Evolutionary conservation across 345 rosid genomes (phyloP).

Genomic region (Turritis glabra): DNA sequence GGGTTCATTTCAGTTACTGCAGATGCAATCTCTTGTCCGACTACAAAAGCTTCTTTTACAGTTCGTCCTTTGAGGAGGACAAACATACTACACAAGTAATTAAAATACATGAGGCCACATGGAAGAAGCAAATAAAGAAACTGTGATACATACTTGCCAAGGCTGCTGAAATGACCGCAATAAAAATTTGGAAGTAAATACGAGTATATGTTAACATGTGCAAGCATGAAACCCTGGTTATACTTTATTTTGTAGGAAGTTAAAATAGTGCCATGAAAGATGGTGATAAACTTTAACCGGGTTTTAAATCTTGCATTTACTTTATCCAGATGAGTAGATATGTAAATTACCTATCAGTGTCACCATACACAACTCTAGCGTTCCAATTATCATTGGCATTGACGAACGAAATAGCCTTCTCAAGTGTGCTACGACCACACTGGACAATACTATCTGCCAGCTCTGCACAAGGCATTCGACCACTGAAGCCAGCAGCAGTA

Average conservation of each 20-base stretch:
- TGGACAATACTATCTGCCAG: constrained; percentile 99
- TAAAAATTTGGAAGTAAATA: not conserved
- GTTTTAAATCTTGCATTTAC: not conserved
- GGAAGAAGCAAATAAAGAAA: constrained; percentile 10
- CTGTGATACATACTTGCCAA: not conserved
- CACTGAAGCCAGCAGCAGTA: constrained; percentile 99
- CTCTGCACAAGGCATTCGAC: constrained; percentile 99
- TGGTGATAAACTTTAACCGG: not conserved
- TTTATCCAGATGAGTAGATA: constrained; percentile 10
- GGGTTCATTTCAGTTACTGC: constrained; percentile 89
- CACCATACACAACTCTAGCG: constrained; percentile 89
- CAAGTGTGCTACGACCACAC: constrained; percentile 94
- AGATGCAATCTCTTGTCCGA: constrained; percentile 86
- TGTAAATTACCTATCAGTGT: constrained; percentile 79
- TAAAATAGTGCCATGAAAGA: constrained; percentile 8
- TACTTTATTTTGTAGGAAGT: constrained; percentile 1
- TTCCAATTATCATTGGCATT: constrained; percentile 79
- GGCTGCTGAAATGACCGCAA: constrained; percentile 7
- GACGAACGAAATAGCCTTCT: constrained; percentile 79
- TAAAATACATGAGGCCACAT: constrained; percentile 27
- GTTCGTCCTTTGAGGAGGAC: constrained; percentile 85
- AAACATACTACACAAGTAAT: constrained; percentile 76
- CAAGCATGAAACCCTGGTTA: not conserved
- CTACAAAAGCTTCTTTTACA: constrained; percentile 62
- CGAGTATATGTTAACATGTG: not conserved